A percentile compares a stretch with the other conserved stretches of the same genome.
These are phyloP conservation scores for Neoboletus subvelutipes DNA, from an alignment of 768 basidiomycete genomes.

Conservation along the genomic window DNA sequence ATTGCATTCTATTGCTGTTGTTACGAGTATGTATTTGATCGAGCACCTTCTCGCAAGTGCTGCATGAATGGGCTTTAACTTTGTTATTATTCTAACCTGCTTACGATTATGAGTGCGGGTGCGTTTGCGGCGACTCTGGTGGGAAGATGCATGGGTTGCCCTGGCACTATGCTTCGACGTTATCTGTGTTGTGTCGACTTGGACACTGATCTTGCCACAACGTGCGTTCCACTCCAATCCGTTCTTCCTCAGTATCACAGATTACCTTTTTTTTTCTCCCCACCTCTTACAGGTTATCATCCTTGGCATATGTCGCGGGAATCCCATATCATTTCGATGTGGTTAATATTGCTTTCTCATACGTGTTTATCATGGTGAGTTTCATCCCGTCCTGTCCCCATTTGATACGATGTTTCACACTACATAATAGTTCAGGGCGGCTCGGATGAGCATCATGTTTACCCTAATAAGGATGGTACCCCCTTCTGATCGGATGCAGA, in stretches of 20 bases:
- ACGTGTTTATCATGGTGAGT: conserved; percentile 11
- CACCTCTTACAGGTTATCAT: not conserved
- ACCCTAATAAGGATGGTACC: conserved; percentile 8
- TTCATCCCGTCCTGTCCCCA: not conserved
- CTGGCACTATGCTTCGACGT: conserved; percentile 5
- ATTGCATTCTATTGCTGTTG: conserved; percentile 5
- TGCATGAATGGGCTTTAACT: not conserved
- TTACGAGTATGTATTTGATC: conserved; percentile 6
- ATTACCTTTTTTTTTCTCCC: not conserved
- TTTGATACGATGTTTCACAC: not conserved
- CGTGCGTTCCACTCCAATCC: not conserved
- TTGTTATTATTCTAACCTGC: not conserved
- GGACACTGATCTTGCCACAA: conserved; percentile 2
- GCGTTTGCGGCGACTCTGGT: conserved; percentile 11
- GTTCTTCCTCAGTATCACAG: not conserved
- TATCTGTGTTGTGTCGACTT: conserved; percentile 7
- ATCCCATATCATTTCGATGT: conserved; percentile 1
- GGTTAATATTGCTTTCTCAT: conserved; percentile 5
- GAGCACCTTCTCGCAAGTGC: not conserved
- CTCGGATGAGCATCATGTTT: conserved; percentile 20
- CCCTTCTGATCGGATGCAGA: not conserved
- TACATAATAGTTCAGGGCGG: conserved; percentile 2
- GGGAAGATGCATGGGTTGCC: conserved; percentile 13
- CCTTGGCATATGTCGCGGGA: conserved; percentile 2
- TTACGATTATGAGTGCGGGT: conserved; percentile 10